Evolutionary conservation across 768 basidiomycete genomes (phyloP).

Genomic region (Erythrobasidium yunnanense): DNA sequence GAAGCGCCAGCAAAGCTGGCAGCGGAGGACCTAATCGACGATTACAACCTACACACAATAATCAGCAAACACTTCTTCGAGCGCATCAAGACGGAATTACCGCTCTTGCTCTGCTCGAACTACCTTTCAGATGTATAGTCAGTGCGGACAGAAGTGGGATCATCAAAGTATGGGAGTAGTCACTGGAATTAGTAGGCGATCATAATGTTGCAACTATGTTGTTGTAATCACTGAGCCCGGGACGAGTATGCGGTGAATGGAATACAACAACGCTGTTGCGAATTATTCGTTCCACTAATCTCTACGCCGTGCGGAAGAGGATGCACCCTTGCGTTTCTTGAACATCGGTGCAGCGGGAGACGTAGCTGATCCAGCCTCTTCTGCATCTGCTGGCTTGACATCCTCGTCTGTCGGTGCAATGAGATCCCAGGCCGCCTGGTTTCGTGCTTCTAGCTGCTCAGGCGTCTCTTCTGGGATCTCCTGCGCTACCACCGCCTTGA

Average conservation of each 20-base stretch:
- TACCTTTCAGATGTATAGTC: constrained; percentile 87
- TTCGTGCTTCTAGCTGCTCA: constrained; percentile 20
- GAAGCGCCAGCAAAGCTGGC: constrained; percentile 37
- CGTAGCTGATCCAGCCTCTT: neutral
- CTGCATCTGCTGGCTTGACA: neutral
- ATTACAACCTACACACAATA: constrained; percentile 63
- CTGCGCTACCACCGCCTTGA: constrained; percentile 27
- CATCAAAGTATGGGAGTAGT: constrained; percentile 60
- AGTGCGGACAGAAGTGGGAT: constrained; percentile 81
- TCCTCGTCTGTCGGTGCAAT: neutral
- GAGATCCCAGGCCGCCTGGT: constrained; percentile 27
- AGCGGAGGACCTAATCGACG: constrained; percentile 58
- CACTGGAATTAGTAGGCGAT: neutral
- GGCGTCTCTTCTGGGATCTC: constrained; percentile 27
- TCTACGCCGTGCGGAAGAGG: neutral
- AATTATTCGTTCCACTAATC: too few species aligned
- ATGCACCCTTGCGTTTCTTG: constrained; percentile 40
- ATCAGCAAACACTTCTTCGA: constrained; percentile 71
- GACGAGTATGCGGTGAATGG: neutral
- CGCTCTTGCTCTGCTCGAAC: constrained; percentile 71
- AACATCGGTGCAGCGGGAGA: constrained; percentile 36
- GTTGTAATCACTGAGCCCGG: neutral
- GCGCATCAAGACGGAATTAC: constrained; percentile 86
- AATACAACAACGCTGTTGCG: too few species aligned
- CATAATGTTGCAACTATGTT: too few species aligned